phyloP scores from a whole-genome alignment of 208 protist species.

The Leishmania gerbilli region DNA sequence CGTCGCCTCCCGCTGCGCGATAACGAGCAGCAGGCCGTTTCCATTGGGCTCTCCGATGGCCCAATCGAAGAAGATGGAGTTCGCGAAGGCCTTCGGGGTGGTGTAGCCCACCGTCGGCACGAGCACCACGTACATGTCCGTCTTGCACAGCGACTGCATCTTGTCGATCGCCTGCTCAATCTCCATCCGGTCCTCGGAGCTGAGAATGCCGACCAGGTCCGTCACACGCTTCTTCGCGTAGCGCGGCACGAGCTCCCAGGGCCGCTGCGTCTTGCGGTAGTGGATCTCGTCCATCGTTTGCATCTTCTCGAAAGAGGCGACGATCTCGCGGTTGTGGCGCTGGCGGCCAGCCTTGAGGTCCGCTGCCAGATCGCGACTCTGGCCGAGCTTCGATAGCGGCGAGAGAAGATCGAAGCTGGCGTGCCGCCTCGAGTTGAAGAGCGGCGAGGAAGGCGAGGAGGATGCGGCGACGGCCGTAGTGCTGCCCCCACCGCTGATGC shows the following conservation, averaged over 20 bases:
- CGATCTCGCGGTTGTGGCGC: slow-evolving; percentile 84
- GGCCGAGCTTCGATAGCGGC: slow-evolving; percentile 76
- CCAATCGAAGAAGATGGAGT: slow-evolving; percentile 90
- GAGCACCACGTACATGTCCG: slow-evolving; percentile 83
- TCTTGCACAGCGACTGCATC: slow-evolving; percentile 85
- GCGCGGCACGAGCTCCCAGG: slow-evolving; percentile 82
- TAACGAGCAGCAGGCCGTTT: slow-evolving; percentile 81
- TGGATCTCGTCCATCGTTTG: slow-evolving; percentile 87
- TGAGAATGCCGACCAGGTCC: slow-evolving; percentile 80
- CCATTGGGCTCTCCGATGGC: slow-evolving; percentile 71
- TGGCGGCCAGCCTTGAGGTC: slow-evolving; percentile 73
- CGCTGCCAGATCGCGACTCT: slow-evolving; percentile 74
- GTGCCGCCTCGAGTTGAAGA: slow-evolving; percentile 30
- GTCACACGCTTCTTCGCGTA: slow-evolving; percentile 87
- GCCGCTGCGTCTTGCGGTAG: slow-evolving; percentile 78
- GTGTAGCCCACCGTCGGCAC: slow-evolving; percentile 89
- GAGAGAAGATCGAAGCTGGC: slow-evolving; percentile 79
- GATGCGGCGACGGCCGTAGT: slow-evolving; percentile 3
- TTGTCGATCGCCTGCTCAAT: slow-evolving; percentile 88
- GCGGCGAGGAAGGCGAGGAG: slow-evolving; percentile 15
- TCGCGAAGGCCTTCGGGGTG: slow-evolving; percentile 75
- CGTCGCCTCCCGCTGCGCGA: slow-evolving; percentile 79
- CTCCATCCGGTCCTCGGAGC: slow-evolving; percentile 84
- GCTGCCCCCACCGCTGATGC: neutral
- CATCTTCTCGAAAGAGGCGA: slow-evolving; percentile 80